Conservation (phyloP, 2,329 filamentous ascomycete species). For the Akanthomyces muscarius region DNA sequence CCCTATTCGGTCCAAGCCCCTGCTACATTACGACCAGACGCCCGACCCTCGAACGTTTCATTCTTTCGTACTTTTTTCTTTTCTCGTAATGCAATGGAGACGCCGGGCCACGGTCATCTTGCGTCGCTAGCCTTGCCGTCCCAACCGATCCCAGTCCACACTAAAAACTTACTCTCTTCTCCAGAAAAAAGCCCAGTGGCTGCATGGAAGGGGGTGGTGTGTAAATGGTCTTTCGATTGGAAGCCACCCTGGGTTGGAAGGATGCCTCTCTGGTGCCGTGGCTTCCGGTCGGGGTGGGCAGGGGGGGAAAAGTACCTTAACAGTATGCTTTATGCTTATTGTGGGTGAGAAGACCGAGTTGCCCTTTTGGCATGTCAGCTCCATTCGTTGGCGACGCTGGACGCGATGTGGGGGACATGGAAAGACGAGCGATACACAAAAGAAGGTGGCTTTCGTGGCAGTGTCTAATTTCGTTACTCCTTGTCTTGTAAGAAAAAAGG, state of each 20-base stretch:
- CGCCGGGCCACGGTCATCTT: constrained; percentile 8
- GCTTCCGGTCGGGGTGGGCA: constrained; percentile 6
- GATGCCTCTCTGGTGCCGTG: constrained; percentile 1
- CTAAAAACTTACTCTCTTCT: not conserved
- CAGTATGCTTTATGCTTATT: constrained; percentile 16
- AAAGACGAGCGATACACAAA: not conserved
- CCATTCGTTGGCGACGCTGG: not conserved
- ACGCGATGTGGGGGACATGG: too few species aligned
- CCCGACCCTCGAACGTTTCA: not conserved
- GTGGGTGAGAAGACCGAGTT: not conserved
- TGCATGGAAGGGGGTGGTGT: not conserved
- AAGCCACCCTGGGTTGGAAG: not conserved
- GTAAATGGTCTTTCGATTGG: not conserved
- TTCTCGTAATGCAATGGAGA: constrained; percentile 11
- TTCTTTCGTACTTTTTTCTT: not conserved
- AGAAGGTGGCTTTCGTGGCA: too few species aligned
- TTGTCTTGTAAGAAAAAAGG: too few species aligned
- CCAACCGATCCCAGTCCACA: constrained; percentile 17
- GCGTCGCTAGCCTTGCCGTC: constrained; percentile 16
- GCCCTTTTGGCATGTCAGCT: not conserved
- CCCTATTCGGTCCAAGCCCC: not conserved
- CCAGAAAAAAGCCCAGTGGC: not conserved
- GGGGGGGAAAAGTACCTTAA: not conserved
- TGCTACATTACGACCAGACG: not conserved
- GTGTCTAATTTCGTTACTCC: too few species aligned